Conservation (phyloP, 108 stramenopile species). For the Pseudonitzschia pungens region DNA sequence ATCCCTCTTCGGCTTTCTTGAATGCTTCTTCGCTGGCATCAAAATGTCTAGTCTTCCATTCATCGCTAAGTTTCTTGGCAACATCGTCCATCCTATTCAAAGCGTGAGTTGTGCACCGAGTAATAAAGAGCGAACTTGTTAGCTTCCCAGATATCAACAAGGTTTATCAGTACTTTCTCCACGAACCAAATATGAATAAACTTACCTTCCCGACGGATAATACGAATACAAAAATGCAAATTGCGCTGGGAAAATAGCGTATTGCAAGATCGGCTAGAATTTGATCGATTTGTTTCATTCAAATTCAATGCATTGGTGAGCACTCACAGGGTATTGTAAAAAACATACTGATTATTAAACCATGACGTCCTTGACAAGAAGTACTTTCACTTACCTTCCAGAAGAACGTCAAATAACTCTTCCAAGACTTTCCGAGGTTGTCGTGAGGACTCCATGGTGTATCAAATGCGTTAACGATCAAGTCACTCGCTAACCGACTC, state of each 20-base stretch:
- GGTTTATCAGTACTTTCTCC: no score
- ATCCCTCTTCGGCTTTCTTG: constrained; percentile 57
- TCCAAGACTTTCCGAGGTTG: constrained; percentile 84
- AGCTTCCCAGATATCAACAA: no score
- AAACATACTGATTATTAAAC: background rate
- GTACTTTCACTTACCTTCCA: constrained; percentile 61
- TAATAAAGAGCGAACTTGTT: background rate
- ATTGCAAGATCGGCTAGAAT: constrained; percentile 72
- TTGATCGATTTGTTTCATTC: background rate
- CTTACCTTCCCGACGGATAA: constrained; percentile 66
- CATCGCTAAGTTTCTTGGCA: constrained; percentile 57
- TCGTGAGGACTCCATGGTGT: constrained; percentile 91
- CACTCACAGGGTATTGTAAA: background rate
- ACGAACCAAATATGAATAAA: background rate
- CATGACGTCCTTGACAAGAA: background rate
- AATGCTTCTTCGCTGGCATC: constrained; percentile 73
- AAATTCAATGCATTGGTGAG: background rate
- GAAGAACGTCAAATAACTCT: constrained; percentile 89
- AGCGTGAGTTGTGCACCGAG: background rate
- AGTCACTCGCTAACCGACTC: constrained; percentile 88
- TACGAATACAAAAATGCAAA: constrained; percentile 90
- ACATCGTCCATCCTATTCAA: constrained; percentile 62
- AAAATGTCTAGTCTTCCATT: constrained; percentile 71
- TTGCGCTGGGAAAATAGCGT: constrained; percentile 86
- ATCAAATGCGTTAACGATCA: constrained; percentile 95